Base-by-base conservation (phyloP, 345 rosid species). In the Eucalyptus decipiens region DNA sequence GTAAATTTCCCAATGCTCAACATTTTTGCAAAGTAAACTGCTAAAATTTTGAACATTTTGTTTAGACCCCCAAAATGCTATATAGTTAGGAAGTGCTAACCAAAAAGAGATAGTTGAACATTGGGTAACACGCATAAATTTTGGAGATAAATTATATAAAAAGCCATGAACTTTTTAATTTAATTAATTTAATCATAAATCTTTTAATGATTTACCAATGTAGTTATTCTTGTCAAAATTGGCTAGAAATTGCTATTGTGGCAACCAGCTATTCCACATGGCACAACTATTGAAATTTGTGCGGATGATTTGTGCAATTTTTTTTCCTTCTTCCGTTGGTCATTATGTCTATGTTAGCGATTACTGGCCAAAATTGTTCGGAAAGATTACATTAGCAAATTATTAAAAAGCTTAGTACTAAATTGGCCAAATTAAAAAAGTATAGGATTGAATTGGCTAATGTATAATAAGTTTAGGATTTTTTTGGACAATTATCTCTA, bases 261-360 rank as follows among this genome's bases (percentile, higher is more conserved):
- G 0, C 11, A 3, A 3, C 10, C 0, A 2, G 0, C 1, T 32
- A 32, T 67, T 5, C 1, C 0, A 8, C 3, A 1, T 32, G 76
- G 2, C 40, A 67, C 6, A 0, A 16, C 23, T 3, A 0, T 7
- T 4, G 12, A 16, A 17, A 3, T 7, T 34, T 2, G 2, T 0
- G 1, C 0, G 2, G 2, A 17, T 19, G 24, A 34, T 9, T 34
- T 69, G 37, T 32, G 4, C 4, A 69, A 67, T 32, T 18, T 69
- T 69, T n/a, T 13, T 9, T 69, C 18, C 13, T 69, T 69, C 24
- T 34, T 69, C 12, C 1, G 0, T 0, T 2, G 7, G 4, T 10
- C 0, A 2, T 7, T 1, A 67, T 0, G 0, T 32, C 37, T 2
- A 32, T 6, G 0, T 67, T 1, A n/a, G 1, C 0, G 0, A n/a